Percentiles rank a stretch among this genome's conserved stretches.
Evolutionary conservation across 345 rosid species (phyloP).

Genomic region (Cardamine resedifolia): DNA sequence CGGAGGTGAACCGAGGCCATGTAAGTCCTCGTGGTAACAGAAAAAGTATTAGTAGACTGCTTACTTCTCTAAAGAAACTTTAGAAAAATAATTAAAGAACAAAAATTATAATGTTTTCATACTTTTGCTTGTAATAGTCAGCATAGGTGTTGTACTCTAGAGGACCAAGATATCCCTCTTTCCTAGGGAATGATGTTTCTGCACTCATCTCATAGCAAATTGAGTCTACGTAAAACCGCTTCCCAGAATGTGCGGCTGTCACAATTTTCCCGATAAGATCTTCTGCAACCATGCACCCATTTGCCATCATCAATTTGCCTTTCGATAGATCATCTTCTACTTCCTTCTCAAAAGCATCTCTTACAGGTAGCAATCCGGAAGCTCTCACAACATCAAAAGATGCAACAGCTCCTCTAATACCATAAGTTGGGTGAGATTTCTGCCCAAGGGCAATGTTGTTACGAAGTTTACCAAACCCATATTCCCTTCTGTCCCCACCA

Average conservation of each 20-base stretch:
- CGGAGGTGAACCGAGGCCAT: conserved; percentile 43
- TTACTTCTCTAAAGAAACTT: conserved; percentile 3
- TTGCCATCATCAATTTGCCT: conserved; percentile 85
- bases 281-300: conserved; percentile 53
- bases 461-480: conserved; percentile 95
- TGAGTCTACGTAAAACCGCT: conserved; percentile 96
- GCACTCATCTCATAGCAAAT: conserved; percentile 86
- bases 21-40: conserved; percentile 34
- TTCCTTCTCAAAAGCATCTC: conserved; percentile 51
- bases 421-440: conserved; percentile 96
- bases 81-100: neutral
- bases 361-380: conserved; percentile 75
- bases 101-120: conserved; percentile 25
- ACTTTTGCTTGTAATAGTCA: conserved; percentile 96
- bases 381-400: conserved; percentile 90
- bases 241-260: conserved; percentile 98
- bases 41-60: conserved; percentile 26
- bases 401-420: conserved; percentile 97
- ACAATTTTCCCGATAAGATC: conserved; percentile 81
- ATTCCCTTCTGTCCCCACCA: conserved; percentile 98
- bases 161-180: conserved; percentile 99
- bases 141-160: conserved; percentile 90
- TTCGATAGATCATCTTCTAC: conserved; percentile 40
- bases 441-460: conserved; percentile 82
- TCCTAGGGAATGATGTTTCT: conserved; percentile 92